phyloP scores from a whole-genome alignment of 306 rosid species.

The Cicer arietinum region DNA sequence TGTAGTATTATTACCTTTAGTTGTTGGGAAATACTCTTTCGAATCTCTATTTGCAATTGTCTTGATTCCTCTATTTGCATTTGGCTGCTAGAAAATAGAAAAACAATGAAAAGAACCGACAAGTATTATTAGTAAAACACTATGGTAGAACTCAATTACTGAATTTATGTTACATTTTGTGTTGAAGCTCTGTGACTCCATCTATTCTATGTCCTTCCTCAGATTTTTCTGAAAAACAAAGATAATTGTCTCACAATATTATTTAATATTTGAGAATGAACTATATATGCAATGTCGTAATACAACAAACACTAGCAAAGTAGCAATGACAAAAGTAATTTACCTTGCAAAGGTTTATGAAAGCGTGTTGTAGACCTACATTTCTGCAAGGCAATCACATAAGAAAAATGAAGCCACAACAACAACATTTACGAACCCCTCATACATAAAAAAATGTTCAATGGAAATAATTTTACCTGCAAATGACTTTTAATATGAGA shows the following conservation, averaged over 20 bases:
- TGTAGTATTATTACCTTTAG: constrained; percentile 42
- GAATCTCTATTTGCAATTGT: constrained; percentile 50
- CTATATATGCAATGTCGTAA: background rate
- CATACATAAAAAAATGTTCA: background rate
- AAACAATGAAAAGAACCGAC: background rate
- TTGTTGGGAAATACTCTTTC: constrained; percentile 51
- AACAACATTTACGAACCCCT: constrained; percentile 22
- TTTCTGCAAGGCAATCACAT: constrained; percentile 49
- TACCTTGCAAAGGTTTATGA: constrained; percentile 49
- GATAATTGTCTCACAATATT: background rate
- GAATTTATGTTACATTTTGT: constrained; percentile 47
- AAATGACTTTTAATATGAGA: constrained; percentile 61
- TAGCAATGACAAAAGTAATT: constrained; percentile 13
- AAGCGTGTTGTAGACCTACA: constrained; percentile 44
- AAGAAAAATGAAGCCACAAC: background rate
- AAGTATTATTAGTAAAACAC: background rate
- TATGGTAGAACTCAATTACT: background rate
- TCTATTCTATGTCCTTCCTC: constrained; percentile 41
- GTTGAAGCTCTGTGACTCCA: constrained; percentile 48
- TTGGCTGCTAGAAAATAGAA: constrained; percentile 37
- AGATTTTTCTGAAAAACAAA: constrained; percentile 43
- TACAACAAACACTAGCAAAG: background rate
- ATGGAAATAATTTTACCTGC: constrained; percentile 48
- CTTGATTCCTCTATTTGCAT: constrained; percentile 54
- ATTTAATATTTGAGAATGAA: too few relatives aligned